Base-by-base conservation (phyloP, 2,329 filamentous ascomycete genomes). In the Plenodomus lindquistii region DNA sequence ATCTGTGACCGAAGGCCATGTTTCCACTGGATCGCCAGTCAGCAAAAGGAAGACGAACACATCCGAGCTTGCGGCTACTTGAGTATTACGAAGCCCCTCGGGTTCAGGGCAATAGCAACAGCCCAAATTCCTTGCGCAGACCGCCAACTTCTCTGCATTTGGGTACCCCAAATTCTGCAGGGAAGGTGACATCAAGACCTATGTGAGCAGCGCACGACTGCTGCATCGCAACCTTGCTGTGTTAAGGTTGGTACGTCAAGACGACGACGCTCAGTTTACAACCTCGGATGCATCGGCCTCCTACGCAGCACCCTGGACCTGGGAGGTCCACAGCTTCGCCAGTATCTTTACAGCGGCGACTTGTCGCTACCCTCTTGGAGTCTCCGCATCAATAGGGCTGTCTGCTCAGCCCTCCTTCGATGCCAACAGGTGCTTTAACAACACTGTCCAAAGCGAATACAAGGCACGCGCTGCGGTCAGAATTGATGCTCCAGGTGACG, bases 11-110 rank as follows among this genome's bases (percentile, higher is more conserved):
- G 56, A 62, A 13, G 43, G 49, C 11, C 47, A 55, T 10, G 42
- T 61, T 2, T 54, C 52, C 18, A 65, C 58, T 1, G 66, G 66
- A 1, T 66, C 62, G 8, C 65, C 64, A 2, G 45, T 66, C 2
- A 62, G 58, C 27, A 63, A 47, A 39, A 60, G 42, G 37, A 60
- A 54, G n/a, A 27, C 13, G 10, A n/a, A 37, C n/a, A 22, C 31
- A 17, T 15, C 7, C 16, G 35, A 37, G 15, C 35, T 20, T 17
- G 35, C 35, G 16, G 16, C 35, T 18, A 15, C 35, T 4, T 37
- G 35, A 31, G 11, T 4, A 31, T 4, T 8, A 8, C 4, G 11
- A 31, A 8, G 6, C 4, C 27, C 6, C 6, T 4, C 15, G 6
- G 27, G 11, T 7, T 13, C 27, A 15, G 4, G 27, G 11, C 11